Conservation (phyloP, 208 protist genomes). For the Leishmania lainsoni region DNA sequence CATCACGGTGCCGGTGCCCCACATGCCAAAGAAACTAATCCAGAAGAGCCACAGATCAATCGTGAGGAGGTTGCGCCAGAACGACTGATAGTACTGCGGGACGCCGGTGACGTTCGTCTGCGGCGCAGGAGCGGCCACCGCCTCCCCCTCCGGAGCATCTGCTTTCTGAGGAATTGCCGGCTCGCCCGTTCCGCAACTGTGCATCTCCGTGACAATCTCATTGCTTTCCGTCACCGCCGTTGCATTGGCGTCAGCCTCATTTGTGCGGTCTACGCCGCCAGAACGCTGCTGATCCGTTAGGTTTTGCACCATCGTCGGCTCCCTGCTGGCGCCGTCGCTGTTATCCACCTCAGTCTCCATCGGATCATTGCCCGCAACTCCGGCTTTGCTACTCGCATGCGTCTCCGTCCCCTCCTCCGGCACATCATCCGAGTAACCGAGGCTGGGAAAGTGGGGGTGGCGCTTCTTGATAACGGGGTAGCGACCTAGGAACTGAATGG, state of each 20-base stretch:
- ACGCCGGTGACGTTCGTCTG: slow-evolving; percentile 29
- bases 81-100: slow-evolving; percentile 64
- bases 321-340: not conserved
- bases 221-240: slow-evolving; percentile 3
- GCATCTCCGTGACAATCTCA: not conserved
- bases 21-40: slow-evolving; percentile 69
- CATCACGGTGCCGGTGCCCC: slow-evolving; percentile 75
- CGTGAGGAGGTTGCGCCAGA: slow-evolving; percentile 73
- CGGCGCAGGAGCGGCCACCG: slow-evolving; percentile 2
- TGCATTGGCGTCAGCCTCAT: slow-evolving; percentile 14
- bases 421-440: slow-evolving; percentile 40
- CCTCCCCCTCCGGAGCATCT: slow-evolving; percentile 1
- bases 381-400: not conserved
- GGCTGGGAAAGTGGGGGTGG: slow-evolving; percentile 40
- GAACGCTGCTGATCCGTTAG: not conserved
- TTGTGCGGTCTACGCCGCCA: not conserved
- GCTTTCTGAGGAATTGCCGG: not conserved
- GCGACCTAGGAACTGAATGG: slow-evolving; percentile 66
- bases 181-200: not conserved
- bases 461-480: slow-evolving; percentile 50
- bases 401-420: not conserved
- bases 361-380: not conserved
- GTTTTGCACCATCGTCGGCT: not conserved
- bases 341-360: not conserved
- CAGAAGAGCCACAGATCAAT: slow-evolving; percentile 75